Conservation (phyloP, 768 basidiomycete species). For the Russula griseocarnosa region DNA sequence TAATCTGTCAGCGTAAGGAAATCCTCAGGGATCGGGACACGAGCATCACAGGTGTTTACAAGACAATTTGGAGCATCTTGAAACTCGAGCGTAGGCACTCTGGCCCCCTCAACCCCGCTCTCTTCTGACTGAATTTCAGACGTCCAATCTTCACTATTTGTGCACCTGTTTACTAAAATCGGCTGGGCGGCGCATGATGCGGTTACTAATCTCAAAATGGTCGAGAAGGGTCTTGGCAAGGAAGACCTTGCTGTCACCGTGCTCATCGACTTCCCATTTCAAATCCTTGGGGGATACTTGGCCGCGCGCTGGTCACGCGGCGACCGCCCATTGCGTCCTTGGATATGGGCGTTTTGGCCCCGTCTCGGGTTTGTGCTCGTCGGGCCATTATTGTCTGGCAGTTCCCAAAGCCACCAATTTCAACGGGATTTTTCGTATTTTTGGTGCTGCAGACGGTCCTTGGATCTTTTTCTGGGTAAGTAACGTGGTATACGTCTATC, state of each 20-base stretch:
- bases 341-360: constrained; percentile 90
- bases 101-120: constrained; percentile 2
- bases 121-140: constrained; percentile 47
- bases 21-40: constrained; percentile 72
- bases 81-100: constrained; percentile 74
- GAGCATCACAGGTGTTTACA: constrained; percentile 87
- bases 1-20: constrained; percentile 60
- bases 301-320: constrained; percentile 90
- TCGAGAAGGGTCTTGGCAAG: constrained; percentile 93
- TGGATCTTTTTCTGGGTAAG: constrained; percentile 81
- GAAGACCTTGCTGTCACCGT: constrained; percentile 96
- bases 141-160: constrained; percentile 77
- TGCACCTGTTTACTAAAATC: constrained; percentile 90
- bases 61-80: constrained; percentile 92
- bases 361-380: constrained; percentile 69
- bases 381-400: constrained; percentile 75
- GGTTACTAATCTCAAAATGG: constrained; percentile 85
- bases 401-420: constrained; percentile 78
- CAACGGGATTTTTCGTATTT: constrained; percentile 71
- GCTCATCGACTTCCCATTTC: constrained; percentile 96
- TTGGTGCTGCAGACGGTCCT: constrained; percentile 79
- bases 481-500: background rate
- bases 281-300: constrained; percentile 91
- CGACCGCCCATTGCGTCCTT: constrained; percentile 73
- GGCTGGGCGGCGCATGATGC: constrained; percentile 95